Evolutionary conservation across 2,329 filamentous ascomycete species (phyloP), one percentile per base, ranked within the genome.

Genomic region (Botrytis cinerea): DNA sequence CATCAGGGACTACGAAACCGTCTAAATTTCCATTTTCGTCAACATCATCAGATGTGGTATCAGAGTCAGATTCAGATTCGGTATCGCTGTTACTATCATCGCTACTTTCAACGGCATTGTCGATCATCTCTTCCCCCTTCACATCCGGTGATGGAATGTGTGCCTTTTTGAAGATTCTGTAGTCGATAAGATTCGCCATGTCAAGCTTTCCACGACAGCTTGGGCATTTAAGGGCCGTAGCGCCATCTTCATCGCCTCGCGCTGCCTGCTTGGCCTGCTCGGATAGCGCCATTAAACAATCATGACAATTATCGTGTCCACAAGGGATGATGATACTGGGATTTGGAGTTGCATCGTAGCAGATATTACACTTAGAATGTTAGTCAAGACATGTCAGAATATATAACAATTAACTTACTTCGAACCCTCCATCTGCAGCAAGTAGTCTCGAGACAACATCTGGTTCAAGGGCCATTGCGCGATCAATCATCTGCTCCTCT

Each of bases 321-420:
- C 94, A 97, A 1, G 93, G 93, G 70, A 93, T 86, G 81, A 95
- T 91, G 75, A 97, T 93, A 4, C 88, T 88, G 0, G 93, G 92
- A 75, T 95, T 94, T 22, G 87, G 85, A 10, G 91, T 89, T 3
- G 86, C 90, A 78, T 97, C 94, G 74, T 92, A 91, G 81, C 94
- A 97, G 32, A 96, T 90, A 0, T 93, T 93, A 79, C 94, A 97
- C 80, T 95, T 14, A n/a, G 16, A 66, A 51, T 60, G 70, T 76
- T 70, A 77, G 74, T 43, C 32, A 66, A 60, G 43, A 54, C 38
- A 25, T n/a, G 45, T 60, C 8, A 16, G 35, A 5, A 46, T 18
- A 10, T 2, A 38, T n/a, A 48, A 32, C 20, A 63, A 57, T 67
- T 10, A 51, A 64, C 73, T 71, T 75, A 77, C 78, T 46, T 79